Conservation (phyloP, 1,284 basidiomycete species). For the Chondrostereum purpureum region DNA sequence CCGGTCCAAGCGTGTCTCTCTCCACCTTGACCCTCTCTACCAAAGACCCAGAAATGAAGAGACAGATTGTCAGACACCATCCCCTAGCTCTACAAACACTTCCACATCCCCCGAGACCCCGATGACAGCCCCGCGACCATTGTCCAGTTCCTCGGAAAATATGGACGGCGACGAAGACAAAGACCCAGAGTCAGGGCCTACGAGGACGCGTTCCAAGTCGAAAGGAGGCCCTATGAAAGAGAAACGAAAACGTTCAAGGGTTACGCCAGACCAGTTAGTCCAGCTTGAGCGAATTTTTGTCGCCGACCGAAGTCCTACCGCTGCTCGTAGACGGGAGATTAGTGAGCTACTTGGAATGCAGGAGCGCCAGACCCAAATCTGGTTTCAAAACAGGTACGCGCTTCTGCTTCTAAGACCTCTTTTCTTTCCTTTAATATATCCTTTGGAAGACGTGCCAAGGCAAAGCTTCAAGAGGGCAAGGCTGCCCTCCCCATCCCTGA, state of each 20-base stretch:
- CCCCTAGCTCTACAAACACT: constrained; percentile 14
- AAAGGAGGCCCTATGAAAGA: constrained; percentile 35
- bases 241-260: constrained; percentile 70
- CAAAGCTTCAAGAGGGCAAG: constrained; percentile 62
- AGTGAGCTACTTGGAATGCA: constrained; percentile 72
- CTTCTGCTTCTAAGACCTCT: not conserved
- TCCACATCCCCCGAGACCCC: constrained; percentile 10
- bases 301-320: constrained; percentile 63
- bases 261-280: constrained; percentile 68
- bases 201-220: constrained; percentile 10
- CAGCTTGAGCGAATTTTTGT: constrained; percentile 68
- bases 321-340: constrained; percentile 64
- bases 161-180: constrained; percentile 14
- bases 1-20: constrained; percentile 11
- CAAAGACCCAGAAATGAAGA: not conserved
- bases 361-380: constrained; percentile 80
- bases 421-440: constrained; percentile 7
- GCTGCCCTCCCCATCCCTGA: constrained; percentile 33
- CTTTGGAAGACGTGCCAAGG: constrained; percentile 63
- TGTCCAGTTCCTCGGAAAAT: constrained; percentile 14
- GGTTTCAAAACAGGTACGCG: constrained; percentile 77
- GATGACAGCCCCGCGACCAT: constrained; percentile 11
- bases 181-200: constrained; percentile 18
- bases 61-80: constrained; percentile 11
- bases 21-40: constrained; percentile 13